Evolutionary conservation across 371 early-diverging fungal species (phyloP).

Genomic region (Actinomortierella ambigua): DNA sequence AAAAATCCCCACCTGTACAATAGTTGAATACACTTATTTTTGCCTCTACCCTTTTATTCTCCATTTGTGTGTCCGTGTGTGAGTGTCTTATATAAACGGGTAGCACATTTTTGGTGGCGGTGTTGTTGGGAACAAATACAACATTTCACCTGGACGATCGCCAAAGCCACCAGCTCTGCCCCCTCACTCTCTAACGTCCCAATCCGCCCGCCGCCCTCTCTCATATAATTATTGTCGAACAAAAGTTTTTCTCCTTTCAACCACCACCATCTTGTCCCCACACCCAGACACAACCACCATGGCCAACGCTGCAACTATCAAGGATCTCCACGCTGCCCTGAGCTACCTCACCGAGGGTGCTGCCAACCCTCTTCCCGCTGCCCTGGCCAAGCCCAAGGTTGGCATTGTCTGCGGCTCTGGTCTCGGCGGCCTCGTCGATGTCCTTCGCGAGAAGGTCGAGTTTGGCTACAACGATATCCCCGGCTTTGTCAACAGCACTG

Average conservation of each 20-base stretch:
- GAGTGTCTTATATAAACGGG: no score
- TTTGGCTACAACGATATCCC: conserved; percentile 87
- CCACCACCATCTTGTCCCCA: not conserved
- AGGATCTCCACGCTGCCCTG: conserved; percentile 39
- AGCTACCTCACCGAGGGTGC: conserved; percentile 29
- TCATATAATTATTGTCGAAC: no score
- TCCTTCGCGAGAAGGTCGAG: conserved; percentile 70
- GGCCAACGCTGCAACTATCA: conserved; percentile 39
- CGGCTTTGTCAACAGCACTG: conserved; percentile 85
- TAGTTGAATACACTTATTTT: no score
- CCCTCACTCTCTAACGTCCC: no score
- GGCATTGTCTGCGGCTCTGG: conserved; percentile 95
- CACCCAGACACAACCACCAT: conserved; percentile 6
- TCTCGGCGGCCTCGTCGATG: conserved; percentile 83
- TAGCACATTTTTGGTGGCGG: no score
- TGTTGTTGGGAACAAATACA: no score
- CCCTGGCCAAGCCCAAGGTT: conserved; percentile 55
- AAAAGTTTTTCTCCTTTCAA: no score
- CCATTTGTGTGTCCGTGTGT: no score
- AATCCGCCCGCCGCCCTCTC: not conserved
- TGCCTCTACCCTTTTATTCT: no score
- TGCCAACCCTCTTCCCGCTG: conserved; percentile 17
- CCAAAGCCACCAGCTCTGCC: no score
- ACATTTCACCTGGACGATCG: no score
- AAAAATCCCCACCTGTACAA: no score